Conservation (phyloP, 148 eudicot species). For the Linanthus parryae region DNA sequence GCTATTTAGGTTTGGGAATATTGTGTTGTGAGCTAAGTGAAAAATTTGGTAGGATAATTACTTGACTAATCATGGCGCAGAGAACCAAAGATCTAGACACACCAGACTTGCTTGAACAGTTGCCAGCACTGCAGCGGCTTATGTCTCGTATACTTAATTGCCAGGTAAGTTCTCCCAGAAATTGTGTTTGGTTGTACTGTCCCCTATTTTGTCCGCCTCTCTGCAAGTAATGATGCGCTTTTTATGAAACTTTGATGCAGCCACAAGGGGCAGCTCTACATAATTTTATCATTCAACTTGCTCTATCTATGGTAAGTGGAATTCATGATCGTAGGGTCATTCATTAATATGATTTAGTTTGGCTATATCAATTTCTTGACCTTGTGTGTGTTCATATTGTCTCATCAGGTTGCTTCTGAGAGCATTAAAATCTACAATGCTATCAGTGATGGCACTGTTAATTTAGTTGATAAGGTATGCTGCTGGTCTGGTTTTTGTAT, state of each 20-base stretch:
- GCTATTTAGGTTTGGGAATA: no score
- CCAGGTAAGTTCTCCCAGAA: conserved; percentile 45
- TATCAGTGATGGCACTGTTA: conserved; percentile 82
- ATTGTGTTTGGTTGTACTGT: not conserved
- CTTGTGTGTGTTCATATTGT: no score
- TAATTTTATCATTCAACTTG: conserved; percentile 81
- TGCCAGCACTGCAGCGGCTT: conserved; percentile 90
- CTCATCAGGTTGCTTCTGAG: conserved; percentile 92
- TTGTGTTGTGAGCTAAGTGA: no score
- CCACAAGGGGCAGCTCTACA: conserved; percentile 95
- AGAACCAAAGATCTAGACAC: conserved; percentile 89
- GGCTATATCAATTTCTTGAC: conserved; percentile 4
- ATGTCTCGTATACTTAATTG: conserved; percentile 75
- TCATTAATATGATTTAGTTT: not conserved
- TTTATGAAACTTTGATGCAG: conserved; percentile 42
- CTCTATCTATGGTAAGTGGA: conserved; percentile 78
- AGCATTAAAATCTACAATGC: conserved; percentile 86
- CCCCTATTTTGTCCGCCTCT: not conserved
- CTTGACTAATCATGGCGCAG: conserved; percentile 41
- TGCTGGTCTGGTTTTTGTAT: conserved; percentile 7
- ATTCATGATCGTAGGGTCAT: conserved; percentile 1
- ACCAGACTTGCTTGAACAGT: conserved; percentile 74
- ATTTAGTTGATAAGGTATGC: conserved; percentile 91
- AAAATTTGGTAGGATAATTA: no score
- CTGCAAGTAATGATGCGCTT: not conserved